Percentiles rank a stretch among this genome's conserved stretches.
Evolutionary conservation across 805 yeast species (phyloP).

Genomic region (Ogataea trehalophila): DNA sequence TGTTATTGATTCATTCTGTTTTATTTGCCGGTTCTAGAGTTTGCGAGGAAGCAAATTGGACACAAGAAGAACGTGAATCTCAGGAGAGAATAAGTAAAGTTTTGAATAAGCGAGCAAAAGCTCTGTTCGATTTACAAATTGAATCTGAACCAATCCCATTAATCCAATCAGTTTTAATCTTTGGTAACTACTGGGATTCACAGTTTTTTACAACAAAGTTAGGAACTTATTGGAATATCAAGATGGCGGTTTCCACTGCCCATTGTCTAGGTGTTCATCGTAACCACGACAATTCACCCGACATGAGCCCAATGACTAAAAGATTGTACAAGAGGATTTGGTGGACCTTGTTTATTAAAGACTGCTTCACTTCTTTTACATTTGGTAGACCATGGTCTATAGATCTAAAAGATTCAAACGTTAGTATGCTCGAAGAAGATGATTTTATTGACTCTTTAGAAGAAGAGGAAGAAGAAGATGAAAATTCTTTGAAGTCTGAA

Average conservation of each 20-base stretch:
- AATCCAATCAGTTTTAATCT: constrained; percentile 55
- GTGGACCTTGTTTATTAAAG: constrained; percentile 74
- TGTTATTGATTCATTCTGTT: constrained; percentile 60
- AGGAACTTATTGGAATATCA: constrained; percentile 58
- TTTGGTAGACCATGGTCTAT: constrained; percentile 70
- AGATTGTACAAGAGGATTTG: constrained; percentile 63
- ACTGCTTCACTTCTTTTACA: constrained; percentile 58
- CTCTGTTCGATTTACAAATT: constrained; percentile 63
- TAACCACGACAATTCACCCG: constrained; percentile 19
- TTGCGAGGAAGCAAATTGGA: constrained; percentile 44
- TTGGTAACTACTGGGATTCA: constrained; percentile 71
- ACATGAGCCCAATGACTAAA: constrained; percentile 14
- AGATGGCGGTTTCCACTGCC: constrained; percentile 64
- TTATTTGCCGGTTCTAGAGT: constrained; percentile 65
- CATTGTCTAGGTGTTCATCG: constrained; percentile 76
- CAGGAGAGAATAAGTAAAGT: constrained; percentile 39
- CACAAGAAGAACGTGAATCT: constrained; percentile 39
- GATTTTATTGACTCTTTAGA: constrained; percentile 60
- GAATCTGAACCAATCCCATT: constrained; percentile 61
- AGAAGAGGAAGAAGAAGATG: constrained; percentile 30
- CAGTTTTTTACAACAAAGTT: constrained; percentile 65
- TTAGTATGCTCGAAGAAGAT: constrained; percentile 61
- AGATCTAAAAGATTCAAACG: constrained; percentile 69
- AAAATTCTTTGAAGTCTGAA: background rate
- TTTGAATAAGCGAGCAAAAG: constrained; percentile 68